Evolutionary conservation across 306 rosid species (phyloP), one percentile per base, ranked within the genome.

Genomic region (Casuarina cunninghamiana): DNA sequence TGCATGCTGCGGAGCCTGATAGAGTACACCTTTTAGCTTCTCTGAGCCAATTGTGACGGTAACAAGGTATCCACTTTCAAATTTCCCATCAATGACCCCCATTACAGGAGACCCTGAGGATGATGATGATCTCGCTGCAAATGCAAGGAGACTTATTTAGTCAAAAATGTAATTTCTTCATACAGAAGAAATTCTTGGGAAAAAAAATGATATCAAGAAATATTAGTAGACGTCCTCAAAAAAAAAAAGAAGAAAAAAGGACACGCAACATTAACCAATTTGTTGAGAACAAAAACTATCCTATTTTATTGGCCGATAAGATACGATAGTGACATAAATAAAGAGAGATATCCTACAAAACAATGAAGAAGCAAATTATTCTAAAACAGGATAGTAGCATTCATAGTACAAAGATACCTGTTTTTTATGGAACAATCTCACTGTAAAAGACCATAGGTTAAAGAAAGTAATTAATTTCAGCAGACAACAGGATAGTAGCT

Each of bases 21-120:
- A 95, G 19, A 95, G 97, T 6, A 95, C 96, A 0, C 99, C 99
- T 77, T 82, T 90, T 53, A 93, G 91, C 83, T 79, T 85, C 91
- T 89, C 85, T 0, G 97, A 77, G 65, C 99, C 99, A 35, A 87
- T 67, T 7, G 89, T 87, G 53, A 91, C 96, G 1, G 97, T 88
- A 49, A 95, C 97, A 71, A 95, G 93, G 87, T 93, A 95, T 4
- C 99, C 99, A 60, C 90, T 88, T 10, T 95, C 99, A 38, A 95
- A 91, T 78, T 93, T 95, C 49, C 97, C 99, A 76, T 95, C 99
- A 68, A 95, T 95, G 35, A 93, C 89, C 72, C 99, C 99, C 26
- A 9, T 26, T 3, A 58, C 65, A 3, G 85, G 77, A 76, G 87
- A 72, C 60, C 79, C 88, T 6, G 55, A 79, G 3, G 83, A 75